Evolutionary conservation across 192 early-diverging fungal genomes (phyloP), one percentile per base, ranked within the genome.

Genomic region (Paraglomus brasilianum): DNA sequence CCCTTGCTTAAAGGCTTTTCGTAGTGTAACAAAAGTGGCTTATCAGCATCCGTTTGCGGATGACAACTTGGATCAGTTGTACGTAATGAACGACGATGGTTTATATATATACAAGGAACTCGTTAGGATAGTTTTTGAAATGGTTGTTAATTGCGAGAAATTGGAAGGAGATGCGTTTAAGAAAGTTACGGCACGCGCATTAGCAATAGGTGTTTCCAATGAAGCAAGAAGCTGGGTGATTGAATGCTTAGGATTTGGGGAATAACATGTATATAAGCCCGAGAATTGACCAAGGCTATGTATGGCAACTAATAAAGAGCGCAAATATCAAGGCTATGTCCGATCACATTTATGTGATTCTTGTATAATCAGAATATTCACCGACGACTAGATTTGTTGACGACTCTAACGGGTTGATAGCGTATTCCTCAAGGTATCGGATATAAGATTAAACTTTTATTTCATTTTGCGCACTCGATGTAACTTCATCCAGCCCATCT

Each of bases 121-220:
- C 11, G 39, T 69, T 15, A 44, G 67, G 40, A 69, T 58, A 24
- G 30, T 69, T 10, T 69, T 69, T 58, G 67, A 69, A 46, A 47
- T 69, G 44, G 39, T 58, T 10, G 14, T 69, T 46, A 55, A n/a
- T 38, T 19, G 22, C 49, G 44, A 50, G 30, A 15, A 51, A 19
- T 13, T 11, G 48, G 30, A 48, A 40, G 44, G 40, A 1, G 30
- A 66, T 3, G 8, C 40, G 0, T 11, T 66, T 10, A 40, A 38
- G 1, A 45, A 45, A 39, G 36, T 66, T 40, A 52, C 40, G 14
- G 47, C 21, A 17, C 48, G 64, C 30, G 17, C 64, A 39, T 17
- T 66, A 14, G 11, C 24, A 4, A 39, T 5, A n/a, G 36, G 38
- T 5, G 39, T 66, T 36, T 21, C 15, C 19, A 40, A 30, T n/a